phyloP scores from a whole-genome alignment of 768 basidiomycete genomes.

The Leucocoprinus leucothites region DNA sequence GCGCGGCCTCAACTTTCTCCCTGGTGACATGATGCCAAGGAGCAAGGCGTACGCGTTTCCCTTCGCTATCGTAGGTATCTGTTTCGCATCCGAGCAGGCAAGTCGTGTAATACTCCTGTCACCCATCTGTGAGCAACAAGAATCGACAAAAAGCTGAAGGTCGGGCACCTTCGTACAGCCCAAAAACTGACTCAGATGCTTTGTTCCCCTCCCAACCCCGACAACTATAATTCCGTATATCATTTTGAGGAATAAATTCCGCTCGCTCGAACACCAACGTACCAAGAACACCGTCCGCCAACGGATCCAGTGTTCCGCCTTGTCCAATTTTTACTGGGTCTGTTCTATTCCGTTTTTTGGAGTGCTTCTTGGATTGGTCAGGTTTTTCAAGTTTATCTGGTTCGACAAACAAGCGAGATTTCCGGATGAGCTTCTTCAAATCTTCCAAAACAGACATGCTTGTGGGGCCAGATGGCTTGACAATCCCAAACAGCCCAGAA shows the following conservation, averaged over 20 bases:
- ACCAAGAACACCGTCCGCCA: conserved; percentile 96
- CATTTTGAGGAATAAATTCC: background rate
- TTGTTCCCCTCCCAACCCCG: conserved; percentile 88
- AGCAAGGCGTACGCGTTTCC: conserved; percentile 71
- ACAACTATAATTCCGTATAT: conserved; percentile 58
- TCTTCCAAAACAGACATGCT: conserved; percentile 90
- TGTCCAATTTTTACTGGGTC: conserved; percentile 80
- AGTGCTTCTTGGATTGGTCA: conserved; percentile 36
- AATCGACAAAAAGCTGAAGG: background rate
- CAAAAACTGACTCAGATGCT: conserved; percentile 77
- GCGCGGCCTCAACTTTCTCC: conserved; percentile 64
- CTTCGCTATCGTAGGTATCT: conserved; percentile 91
- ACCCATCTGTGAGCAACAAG: background rate
- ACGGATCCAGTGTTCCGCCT: conserved; percentile 93
- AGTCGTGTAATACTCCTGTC: conserved; percentile 89
- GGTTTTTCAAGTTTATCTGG: conserved; percentile 50
- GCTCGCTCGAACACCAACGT: conserved; percentile 17
- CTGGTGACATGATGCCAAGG: conserved; percentile 83
- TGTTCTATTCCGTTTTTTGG: conserved; percentile 33
- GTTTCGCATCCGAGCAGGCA: conserved; percentile 93
- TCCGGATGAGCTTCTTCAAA: conserved; percentile 74
- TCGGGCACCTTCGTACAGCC: conserved; percentile 77
- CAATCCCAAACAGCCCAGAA: conserved; percentile 81
- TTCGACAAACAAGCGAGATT: conserved; percentile 77
- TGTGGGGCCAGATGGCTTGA: conserved; percentile 90